phyloP scores from a whole-genome alignment of 1,284 basidiomycete species.

The Macrocystidia cucumis region DNA sequence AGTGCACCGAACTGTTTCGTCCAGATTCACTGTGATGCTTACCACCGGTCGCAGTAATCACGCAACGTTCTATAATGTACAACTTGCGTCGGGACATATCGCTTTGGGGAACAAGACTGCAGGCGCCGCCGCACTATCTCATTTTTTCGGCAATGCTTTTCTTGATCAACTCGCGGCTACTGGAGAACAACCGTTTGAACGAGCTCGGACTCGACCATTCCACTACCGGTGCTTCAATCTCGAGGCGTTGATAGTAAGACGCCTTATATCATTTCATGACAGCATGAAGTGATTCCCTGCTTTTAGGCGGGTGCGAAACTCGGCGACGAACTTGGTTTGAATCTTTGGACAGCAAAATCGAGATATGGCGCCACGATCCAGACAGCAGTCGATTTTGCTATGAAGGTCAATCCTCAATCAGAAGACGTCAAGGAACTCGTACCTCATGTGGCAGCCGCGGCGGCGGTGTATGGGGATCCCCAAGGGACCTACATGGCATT shows the following conservation, averaged over 20 bases:
- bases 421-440: slow-evolving; percentile 37
- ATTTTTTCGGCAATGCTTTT: slow-evolving; percentile 40
- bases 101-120: slow-evolving; percentile 27
- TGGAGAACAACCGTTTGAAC: slow-evolving; percentile 57
- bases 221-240: slow-evolving; percentile 56
- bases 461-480: slow-evolving; percentile 51
- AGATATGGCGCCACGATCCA: slow-evolving; percentile 45
- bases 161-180: slow-evolving; percentile 42
- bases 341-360: slow-evolving; percentile 1
- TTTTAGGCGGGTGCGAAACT: background rate
- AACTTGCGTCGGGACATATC: slow-evolving; percentile 31
- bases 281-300: no score
- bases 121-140: slow-evolving; percentile 28
- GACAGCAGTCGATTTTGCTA: slow-evolving; percentile 45
- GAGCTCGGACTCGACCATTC: slow-evolving; percentile 48
- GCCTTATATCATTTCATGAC: no score
- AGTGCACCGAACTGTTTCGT: slow-evolving; percentile 4
- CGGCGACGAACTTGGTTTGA: background rate
- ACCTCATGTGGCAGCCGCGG: slow-evolving; percentile 46
- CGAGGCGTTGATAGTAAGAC: slow-evolving; percentile 47
- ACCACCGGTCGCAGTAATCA: slow-evolving; percentile 38
- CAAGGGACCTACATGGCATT: slow-evolving; percentile 42
- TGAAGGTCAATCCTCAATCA: slow-evolving; percentile 33
- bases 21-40: slow-evolving; percentile 2
- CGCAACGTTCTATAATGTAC: slow-evolving; percentile 33